Conservation (phyloP, 352 stramenopile genomes). For the Phytopythium cucurbitacearum region DNA sequence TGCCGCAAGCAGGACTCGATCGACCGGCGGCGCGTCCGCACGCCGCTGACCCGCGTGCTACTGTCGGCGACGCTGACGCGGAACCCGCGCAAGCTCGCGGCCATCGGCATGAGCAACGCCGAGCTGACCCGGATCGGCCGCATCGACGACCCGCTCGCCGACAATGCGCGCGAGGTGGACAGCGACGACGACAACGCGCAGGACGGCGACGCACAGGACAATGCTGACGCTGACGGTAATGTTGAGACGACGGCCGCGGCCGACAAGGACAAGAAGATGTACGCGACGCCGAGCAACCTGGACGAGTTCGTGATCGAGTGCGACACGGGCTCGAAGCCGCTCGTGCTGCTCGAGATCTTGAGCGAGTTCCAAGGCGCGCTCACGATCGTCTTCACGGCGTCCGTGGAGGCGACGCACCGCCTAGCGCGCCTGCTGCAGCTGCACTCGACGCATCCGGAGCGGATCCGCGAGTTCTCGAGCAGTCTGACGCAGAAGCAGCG, state of each 20-base stretch:
- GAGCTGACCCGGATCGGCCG: slow-evolving; percentile 89
- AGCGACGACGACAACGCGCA: slow-evolving; percentile 25
- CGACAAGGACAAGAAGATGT: slow-evolving; percentile 39
- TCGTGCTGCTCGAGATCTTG: slow-evolving; percentile 93
- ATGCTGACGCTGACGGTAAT: neutral
- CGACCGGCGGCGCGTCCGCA: slow-evolving; percentile 72
- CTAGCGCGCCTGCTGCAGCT: slow-evolving; percentile 94
- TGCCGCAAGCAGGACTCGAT: slow-evolving; percentile 74
- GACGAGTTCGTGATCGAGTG: slow-evolving; percentile 92
- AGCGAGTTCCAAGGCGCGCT: slow-evolving; percentile 69
- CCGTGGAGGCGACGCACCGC: slow-evolving; percentile 95
- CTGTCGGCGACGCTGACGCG: slow-evolving; percentile 97
- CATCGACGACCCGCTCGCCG: slow-evolving; percentile 50
- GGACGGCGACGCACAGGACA: slow-evolving; percentile 15
- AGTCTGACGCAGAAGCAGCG: slow-evolving; percentile 78
- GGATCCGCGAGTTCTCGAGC: slow-evolving; percentile 80
- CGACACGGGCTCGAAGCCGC: slow-evolving; percentile 92
- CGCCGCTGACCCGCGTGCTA: slow-evolving; percentile 92
- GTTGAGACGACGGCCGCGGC: slow-evolving; percentile 5
- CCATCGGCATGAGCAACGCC: slow-evolving; percentile 93
- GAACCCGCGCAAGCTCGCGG: slow-evolving; percentile 95
- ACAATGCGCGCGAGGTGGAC: slow-evolving; percentile 58
- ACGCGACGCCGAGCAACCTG: slow-evolving; percentile 72
- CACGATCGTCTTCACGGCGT: slow-evolving; percentile 95
- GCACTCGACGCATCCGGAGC: slow-evolving; percentile 43